These are phyloP conservation scores for Termitomyces sp. DNA, from an alignment of 768 basidiomycete species.

Conservation along the genomic window DNA sequence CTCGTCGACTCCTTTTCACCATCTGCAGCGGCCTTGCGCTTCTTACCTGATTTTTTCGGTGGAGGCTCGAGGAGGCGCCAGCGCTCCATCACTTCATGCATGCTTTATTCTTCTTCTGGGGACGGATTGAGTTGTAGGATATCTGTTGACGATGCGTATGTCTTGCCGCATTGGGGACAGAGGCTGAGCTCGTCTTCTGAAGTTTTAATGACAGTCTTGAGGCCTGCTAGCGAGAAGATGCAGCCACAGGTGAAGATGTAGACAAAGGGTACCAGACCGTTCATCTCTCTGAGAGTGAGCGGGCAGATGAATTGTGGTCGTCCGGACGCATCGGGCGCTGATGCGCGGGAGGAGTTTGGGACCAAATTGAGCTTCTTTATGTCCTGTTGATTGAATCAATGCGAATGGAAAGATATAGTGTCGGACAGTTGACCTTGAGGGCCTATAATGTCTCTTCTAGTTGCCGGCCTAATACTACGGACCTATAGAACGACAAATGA, in stretches of 20 bases:
- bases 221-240: constrained; percentile 82
- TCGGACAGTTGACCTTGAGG: constrained; percentile 63
- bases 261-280: constrained; percentile 82
- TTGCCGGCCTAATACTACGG: no score
- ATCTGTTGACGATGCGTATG: constrained; percentile 55
- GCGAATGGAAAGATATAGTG: neutral
- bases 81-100: constrained; percentile 52
- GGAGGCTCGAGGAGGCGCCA: constrained; percentile 49
- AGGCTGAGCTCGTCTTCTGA: constrained; percentile 38
- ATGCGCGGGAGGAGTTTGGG: constrained; percentile 50
- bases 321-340: constrained; percentile 37
- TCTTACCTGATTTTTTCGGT: constrained; percentile 47
- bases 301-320: constrained; percentile 83
- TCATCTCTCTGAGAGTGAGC: constrained; percentile 91
- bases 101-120: constrained; percentile 55
- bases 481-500: no score
- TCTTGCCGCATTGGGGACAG: constrained; percentile 74
- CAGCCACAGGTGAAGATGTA: constrained; percentile 86
- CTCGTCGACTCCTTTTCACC: constrained; percentile 34
- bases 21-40: constrained; percentile 37
- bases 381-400: constrained; percentile 46
- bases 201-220: constrained; percentile 54
- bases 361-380: constrained; percentile 82
- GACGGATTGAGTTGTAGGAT: constrained; percentile 66
- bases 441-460: no score